Evolutionary conservation across 2,329 filamentous ascomycete genomes (phyloP).

Genomic region (Colletotrichum echinochloae): DNA sequence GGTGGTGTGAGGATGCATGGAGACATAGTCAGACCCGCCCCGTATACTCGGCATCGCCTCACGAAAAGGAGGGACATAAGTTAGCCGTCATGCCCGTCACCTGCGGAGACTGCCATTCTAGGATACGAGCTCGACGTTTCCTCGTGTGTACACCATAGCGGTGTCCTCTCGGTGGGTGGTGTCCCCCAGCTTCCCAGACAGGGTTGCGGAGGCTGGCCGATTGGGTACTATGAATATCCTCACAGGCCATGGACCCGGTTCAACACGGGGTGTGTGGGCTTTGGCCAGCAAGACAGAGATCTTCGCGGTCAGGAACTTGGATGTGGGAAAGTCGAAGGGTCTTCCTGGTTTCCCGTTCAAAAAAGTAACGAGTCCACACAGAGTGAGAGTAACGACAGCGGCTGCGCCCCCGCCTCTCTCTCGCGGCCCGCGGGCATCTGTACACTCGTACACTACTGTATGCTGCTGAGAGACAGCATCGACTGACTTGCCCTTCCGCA

Average conservation of each 20-base stretch:
- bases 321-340: not conserved
- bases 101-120: conserved; percentile 40
- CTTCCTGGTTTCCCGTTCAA: not conserved
- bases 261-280: conserved; percentile 25
- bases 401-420: not conserved
- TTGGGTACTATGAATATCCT: conserved; percentile 39
- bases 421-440: too few species aligned
- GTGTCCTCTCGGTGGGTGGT: conserved; percentile 32
- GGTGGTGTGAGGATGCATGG: conserved; percentile 32
- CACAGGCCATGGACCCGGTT: conserved; percentile 18
- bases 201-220: conserved; percentile 40
- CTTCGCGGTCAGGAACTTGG: conserved; percentile 22
- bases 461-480: not conserved
- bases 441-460: too few species aligned
- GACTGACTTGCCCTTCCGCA: not conserved
- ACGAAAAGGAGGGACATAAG: conserved; percentile 28
- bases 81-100: conserved; percentile 34
- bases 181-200: conserved; percentile 24
- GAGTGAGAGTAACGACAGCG: too few species aligned
- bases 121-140: conserved; percentile 40
- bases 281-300: conserved; percentile 38
- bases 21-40: conserved; percentile 31
- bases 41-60: conserved; percentile 37
- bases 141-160: conserved; percentile 38
- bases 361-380: too few species aligned